Evolutionary conservation across 345 rosid species (phyloP).

Genomic region (Acer negundo): DNA sequence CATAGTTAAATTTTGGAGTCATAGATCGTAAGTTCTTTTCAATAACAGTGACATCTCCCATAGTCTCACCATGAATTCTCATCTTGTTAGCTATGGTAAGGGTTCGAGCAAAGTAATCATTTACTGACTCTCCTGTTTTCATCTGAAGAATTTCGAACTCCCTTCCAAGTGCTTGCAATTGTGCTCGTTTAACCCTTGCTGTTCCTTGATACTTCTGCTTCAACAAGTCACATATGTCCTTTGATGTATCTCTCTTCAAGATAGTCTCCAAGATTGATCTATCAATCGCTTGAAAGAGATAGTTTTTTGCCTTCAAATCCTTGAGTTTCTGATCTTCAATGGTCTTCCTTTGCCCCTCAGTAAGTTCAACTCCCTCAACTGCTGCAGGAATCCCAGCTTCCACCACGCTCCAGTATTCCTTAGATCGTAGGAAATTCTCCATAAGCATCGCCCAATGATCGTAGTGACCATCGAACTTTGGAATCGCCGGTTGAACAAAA

Average conservation of each 20-base stretch:
- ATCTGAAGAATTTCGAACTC: constrained; percentile 5
- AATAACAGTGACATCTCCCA: neutral
- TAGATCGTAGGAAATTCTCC: constrained; percentile 4
- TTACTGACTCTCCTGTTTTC: constrained; percentile 6
- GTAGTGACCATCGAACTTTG: constrained; percentile 7
- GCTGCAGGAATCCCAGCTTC: neutral
- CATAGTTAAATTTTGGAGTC: neutral
- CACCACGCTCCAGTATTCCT: neutral
- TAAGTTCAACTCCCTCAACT: neutral
- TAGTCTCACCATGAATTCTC: constrained; percentile 3
- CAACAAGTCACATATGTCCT: constrained; percentile 16
- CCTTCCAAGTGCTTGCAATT: constrained; percentile 10
- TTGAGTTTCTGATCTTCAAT: neutral
- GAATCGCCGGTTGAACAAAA: constrained; percentile 4
- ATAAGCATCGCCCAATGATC: constrained; percentile 4
- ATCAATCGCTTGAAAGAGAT: constrained; percentile 13
- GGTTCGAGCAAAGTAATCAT: constrained; percentile 9
- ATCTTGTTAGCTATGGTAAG: constrained; percentile 7
- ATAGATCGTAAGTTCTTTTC: constrained; percentile 4
- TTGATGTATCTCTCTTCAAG: neutral
- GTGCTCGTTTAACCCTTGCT: neutral
- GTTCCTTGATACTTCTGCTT: constrained; percentile 15
- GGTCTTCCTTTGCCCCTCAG: neutral
- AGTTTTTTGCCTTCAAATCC: constrained; percentile 20
- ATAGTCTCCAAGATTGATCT: constrained; percentile 14